Evolutionary conservation across 1,284 basidiomycete species (phyloP).

Genomic region (Golubevia pallescens): DNA sequence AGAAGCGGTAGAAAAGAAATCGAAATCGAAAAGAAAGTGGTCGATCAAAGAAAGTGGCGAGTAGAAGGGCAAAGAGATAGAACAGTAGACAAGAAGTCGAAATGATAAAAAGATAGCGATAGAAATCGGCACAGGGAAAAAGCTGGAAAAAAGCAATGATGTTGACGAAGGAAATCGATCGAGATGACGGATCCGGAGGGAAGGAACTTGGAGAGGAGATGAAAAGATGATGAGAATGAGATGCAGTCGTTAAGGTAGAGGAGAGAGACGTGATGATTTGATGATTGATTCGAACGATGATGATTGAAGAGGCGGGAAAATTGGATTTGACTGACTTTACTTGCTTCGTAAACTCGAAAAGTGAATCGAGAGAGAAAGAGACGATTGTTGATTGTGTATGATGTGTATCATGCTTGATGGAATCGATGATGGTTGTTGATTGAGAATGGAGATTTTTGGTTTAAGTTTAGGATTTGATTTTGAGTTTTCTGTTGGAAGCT

Average conservation of each 20-base stretch:
- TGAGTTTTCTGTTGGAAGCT: no score
- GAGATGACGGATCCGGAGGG: not conserved
- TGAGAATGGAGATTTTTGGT: no score
- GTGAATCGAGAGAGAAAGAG: no score
- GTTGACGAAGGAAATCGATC: not conserved
- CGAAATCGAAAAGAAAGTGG: not conserved
- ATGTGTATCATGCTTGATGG: no score
- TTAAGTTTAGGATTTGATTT: no score
- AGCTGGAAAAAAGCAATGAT: not conserved
- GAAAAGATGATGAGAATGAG: not conserved
- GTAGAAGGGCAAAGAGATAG: conserved; percentile 2
- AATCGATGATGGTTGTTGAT: no score
- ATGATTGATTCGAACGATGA: no score
- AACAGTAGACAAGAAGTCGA: not conserved
- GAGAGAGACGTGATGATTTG: not conserved
- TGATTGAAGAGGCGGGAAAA: not conserved
- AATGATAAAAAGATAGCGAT: not conserved
- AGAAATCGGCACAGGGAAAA: not conserved
- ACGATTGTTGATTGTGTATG: no score
- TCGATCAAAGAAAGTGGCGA: not conserved
- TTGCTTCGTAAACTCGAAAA: no score
- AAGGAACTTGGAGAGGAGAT: not conserved
- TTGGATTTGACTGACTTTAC: not conserved
- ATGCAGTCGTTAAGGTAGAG: not conserved
- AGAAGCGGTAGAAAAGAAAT: no score